Base-by-base conservation (phyloP, 257 asterid genomes). In the Thymus quinquecostatus region DNA sequence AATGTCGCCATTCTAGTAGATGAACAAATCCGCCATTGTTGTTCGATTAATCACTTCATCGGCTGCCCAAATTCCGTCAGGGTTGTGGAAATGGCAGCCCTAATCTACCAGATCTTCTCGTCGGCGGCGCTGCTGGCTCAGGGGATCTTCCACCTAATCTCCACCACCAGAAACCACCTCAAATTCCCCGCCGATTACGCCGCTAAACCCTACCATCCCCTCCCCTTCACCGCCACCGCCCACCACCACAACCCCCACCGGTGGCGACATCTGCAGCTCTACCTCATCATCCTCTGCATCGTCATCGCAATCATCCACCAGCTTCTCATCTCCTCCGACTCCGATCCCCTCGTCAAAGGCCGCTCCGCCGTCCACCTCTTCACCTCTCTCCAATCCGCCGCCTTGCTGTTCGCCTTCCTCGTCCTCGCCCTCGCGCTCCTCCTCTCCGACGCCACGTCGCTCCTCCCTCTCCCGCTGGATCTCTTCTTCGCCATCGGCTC, bases 291-390 rank as follows among this genome's bases (percentile, higher is more conserved):
- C 71, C 56, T 80, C 69, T 85, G 83, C 77, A 89, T 93, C 64
- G 5, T 85, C 59, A 70, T 87, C 45, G 85, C 95, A 65, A 68
- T 87, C 47, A 29, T 81, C 80, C 87, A 91, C 77, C 89, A 87
- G 70, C 81, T 81, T 10, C 4, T 91, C 65, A 30, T 84, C 72
- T 85, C 98, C 48, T 71, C 82, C 64, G 86, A 91, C 73, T 68
- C 96, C 53, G 96, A 90, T 78, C 97, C 97, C 29, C 96, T 88
- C 59, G 87, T 88, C 69, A 86, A 76, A 55, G 98, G 98, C 62
- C 88, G 86, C 27, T 89, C 97, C 8, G 91, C 96, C 0, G 97
- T 89, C 60, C 91, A 89, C 76, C 85, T 71, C 62, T 88, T 89
- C 87, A 86, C 92, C 56, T 85, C 96, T 27, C 94, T 93, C 67